phyloP scores from a whole-genome alignment of 768 basidiomycete species.

The Pleurotus ostreatus region DNA sequence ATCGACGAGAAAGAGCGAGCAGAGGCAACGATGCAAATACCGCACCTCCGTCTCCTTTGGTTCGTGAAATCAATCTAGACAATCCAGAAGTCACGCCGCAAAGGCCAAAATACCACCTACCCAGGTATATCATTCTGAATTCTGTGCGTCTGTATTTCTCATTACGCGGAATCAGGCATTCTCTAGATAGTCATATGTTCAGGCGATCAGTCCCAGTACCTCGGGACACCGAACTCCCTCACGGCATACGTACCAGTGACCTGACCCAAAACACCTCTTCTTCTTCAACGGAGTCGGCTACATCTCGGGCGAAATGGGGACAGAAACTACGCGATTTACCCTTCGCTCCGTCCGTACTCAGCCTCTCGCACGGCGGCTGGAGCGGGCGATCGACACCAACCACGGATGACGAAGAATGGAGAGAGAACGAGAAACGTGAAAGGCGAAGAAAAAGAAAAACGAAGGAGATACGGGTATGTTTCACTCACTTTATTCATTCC shows the following conservation, averaged over 20 bases:
- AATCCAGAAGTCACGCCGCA: slow-evolving; percentile 18
- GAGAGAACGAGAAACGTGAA: slow-evolving; percentile 31
- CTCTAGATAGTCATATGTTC: slow-evolving; percentile 15
- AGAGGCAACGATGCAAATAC: background rate
- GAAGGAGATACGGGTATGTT: slow-evolving; percentile 62
- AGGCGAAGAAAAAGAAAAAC: slow-evolving; percentile 55
- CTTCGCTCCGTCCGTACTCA: slow-evolving; percentile 12
- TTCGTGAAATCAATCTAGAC: slow-evolving; percentile 7
- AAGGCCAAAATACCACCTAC: slow-evolving; percentile 62
- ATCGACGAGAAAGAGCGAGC: background rate
- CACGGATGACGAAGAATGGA: slow-evolving; percentile 12
- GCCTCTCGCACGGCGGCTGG: slow-evolving; percentile 17
- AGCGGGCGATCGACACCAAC: slow-evolving; percentile 14
- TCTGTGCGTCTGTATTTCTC: background rate
- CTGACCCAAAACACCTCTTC: background rate
- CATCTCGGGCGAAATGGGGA: slow-evolving; percentile 24
- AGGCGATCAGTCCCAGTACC: background rate
- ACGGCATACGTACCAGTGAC: background rate
- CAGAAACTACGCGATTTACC: slow-evolving; percentile 19
- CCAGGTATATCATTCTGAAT: slow-evolving; percentile 34
- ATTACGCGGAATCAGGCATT: slow-evolving; percentile 17
- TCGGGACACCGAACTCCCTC: background rate
- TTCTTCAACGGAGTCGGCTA: background rate
- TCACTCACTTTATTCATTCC: background rate
- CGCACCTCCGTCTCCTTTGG: slow-evolving; percentile 1